Evolutionary conservation across 2,329 filamentous ascomycete genomes (phyloP).

Genomic region (Akanthomyces uredinophilus): DNA sequence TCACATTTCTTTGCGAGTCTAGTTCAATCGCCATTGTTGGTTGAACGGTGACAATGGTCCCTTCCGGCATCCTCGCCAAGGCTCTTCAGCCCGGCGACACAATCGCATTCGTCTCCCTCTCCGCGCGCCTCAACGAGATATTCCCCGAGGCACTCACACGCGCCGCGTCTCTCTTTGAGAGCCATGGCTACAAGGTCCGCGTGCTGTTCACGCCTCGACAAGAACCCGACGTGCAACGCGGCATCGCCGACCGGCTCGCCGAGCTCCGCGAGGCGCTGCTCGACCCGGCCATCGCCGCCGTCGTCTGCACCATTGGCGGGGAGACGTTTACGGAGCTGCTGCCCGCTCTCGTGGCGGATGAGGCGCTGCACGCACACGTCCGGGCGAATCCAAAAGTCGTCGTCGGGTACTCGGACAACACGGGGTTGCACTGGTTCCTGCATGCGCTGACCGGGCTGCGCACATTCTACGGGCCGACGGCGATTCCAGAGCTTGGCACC

Average conservation of each 20-base stretch:
- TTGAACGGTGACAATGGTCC: too few relatives aligned
- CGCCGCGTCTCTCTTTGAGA: slow-evolving; percentile 25
- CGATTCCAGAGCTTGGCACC: slow-evolving; percentile 35
- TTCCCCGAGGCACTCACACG: slow-evolving; percentile 27
- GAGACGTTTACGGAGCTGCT: slow-evolving; percentile 35
- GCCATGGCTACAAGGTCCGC: slow-evolving; percentile 31
- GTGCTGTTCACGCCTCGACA: slow-evolving; percentile 22
- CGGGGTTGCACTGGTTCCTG: slow-evolving; percentile 38
- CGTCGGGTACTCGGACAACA: slow-evolving; percentile 39
- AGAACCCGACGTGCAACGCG: slow-evolving; percentile 19
- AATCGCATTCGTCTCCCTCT: slow-evolving; percentile 37
- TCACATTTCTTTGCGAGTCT: too few relatives aligned
- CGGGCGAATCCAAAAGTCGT: slow-evolving; percentile 36
- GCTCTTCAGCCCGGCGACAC: slow-evolving; percentile 31
- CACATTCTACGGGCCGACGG: slow-evolving; percentile 39
- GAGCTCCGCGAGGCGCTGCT: slow-evolving; percentile 35
- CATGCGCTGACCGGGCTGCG: slow-evolving; percentile 33
- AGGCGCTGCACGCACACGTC: slow-evolving; percentile 28
- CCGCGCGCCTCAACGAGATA: slow-evolving; percentile 30
- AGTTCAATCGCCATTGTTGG: too few relatives aligned
- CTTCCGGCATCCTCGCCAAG: neutral
- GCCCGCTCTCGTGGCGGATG: slow-evolving; percentile 32
- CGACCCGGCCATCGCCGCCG: slow-evolving; percentile 30
- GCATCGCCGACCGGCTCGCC: slow-evolving; percentile 31
- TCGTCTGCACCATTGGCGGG: slow-evolving; percentile 38